A percentile compares a stretch with the other conserved stretches of the same genome.
Conservation (phyloP, 2,329 filamentous ascomycete species). For the Myriangium duriaei region DNA sequence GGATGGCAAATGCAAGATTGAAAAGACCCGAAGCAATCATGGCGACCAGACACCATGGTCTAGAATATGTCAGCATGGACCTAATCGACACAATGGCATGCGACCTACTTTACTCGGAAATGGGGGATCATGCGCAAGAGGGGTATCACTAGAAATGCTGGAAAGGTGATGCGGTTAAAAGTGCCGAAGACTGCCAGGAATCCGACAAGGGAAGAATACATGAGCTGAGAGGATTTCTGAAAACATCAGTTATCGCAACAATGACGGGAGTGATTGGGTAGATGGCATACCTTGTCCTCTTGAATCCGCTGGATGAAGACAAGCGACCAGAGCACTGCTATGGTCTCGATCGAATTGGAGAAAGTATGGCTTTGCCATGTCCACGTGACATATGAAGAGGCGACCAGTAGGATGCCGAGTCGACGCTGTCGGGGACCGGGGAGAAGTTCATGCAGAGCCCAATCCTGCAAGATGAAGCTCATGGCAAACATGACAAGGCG, state of each 20-base stretch:
- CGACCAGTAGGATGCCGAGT: slow-evolving; percentile 69
- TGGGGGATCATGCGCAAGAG: slow-evolving; percentile 73
- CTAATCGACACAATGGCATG: not conserved
- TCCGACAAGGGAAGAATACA: slow-evolving; percentile 66
- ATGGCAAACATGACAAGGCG: slow-evolving; percentile 84
- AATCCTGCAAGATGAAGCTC: slow-evolving; percentile 95
- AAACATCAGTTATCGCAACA: too few species aligned
- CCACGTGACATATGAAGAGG: slow-evolving; percentile 97
- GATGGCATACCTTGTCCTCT: slow-evolving; percentile 67
- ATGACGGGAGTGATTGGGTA: too few species aligned
- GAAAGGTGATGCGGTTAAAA: slow-evolving; percentile 96
- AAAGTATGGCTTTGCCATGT: slow-evolving; percentile 98
- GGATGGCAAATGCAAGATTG: slow-evolving; percentile 63
- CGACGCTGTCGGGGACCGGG: slow-evolving; percentile 58
- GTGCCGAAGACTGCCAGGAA: slow-evolving; percentile 72
- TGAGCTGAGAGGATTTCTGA: slow-evolving; percentile 60
- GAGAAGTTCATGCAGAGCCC: slow-evolving; percentile 88
- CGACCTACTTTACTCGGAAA: slow-evolving; percentile 64
- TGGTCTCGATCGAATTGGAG: slow-evolving; percentile 90
- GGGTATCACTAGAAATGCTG: slow-evolving; percentile 79
- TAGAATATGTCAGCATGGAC: slow-evolving; percentile 18
- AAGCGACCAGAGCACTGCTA: slow-evolving; percentile 85
- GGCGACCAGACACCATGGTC: slow-evolving; percentile 47
- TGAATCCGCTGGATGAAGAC: slow-evolving; percentile 82
- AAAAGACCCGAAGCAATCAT: slow-evolving; percentile 52